Evolutionary conservation across 352 stramenopile species (phyloP), one percentile per base, ranked within the genome.

Genomic region (Saprolegnia diclina): DNA sequence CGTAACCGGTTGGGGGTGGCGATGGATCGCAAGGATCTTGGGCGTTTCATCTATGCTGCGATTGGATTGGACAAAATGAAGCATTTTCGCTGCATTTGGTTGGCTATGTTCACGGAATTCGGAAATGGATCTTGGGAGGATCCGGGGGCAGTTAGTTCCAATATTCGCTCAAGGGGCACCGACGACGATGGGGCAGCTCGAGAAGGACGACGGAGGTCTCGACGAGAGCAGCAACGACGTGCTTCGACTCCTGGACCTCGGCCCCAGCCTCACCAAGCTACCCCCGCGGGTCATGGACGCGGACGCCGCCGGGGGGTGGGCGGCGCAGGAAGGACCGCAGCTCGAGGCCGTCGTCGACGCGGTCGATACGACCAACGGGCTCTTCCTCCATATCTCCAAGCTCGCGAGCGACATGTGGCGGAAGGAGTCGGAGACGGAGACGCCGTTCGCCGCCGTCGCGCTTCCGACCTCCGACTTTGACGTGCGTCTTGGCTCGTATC

Each of bases 301-400:
- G 13, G 63, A 62, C 11, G 35, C 19, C 22, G 32, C 13, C 35
- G 56, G 57, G 21, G 63, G 63, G 48, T 69, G 63, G 63, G 32
- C 5, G 19, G 45, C 13, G 2, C 63, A 69, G 29, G 63, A 69
- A 61, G 77, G 90, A 42, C 81, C 90, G 56, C 77, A 91, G 48
- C 71, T 93, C 26, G 79, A 91, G 35, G 82, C 86, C n/a, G 73
- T 93, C 38, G 73, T 88, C 62, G 90, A 78, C 67, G 78, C 83
- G 0, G 85, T 90, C 21, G 87, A 95, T 68, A 88, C 85, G 21
- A 73, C 87, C 50, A 79, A 90, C 21, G 87, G 91, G 54, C 61
- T 95, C 32, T 95, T 95, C 68, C 80, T 87, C 45, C 85, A 92
- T 71, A 88, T 95, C 44, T 87, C 82, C 0, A 81, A 78, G 45